A percentile compares a stretch with the other conserved stretches of the same genome.
Conservation (phyloP, 306 rosid genomes). For the Pachyrhizus erosus region DNA sequence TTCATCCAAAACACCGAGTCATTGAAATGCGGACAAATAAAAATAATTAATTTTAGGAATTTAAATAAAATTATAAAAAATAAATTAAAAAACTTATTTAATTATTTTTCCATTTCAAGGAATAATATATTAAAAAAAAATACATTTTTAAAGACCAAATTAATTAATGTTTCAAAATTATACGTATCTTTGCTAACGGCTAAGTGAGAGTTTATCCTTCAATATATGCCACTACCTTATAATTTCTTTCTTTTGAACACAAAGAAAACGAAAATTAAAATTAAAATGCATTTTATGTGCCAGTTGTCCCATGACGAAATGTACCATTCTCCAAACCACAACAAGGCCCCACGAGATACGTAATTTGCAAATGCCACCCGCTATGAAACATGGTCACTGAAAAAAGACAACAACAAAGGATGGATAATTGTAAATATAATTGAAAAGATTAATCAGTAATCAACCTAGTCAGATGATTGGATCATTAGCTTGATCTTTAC, state of each 20-base stretch:
- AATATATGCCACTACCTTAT: neutral
- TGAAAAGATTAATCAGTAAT: neutral
- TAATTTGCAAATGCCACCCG: slow-evolving; percentile 36
- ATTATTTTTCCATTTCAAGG: too few species aligned
- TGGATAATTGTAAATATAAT: neutral
- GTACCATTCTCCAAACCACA: slow-evolving; percentile 42
- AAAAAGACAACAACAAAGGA: neutral
- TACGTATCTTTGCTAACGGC: neutral
- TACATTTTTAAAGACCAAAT: too few species aligned
- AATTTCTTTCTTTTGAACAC: neutral
- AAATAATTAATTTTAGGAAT: too few species aligned
- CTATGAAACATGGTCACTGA: neutral
- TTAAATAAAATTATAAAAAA: too few species aligned
- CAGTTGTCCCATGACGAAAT: slow-evolving; percentile 34
- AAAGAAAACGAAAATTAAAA: neutral
- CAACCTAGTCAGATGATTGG: neutral
- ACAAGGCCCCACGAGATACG: slow-evolving; percentile 7
- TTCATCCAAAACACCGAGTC: too few species aligned
- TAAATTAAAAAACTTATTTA: too few species aligned
- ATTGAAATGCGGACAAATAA: too few species aligned
- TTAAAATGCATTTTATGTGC: neutral
- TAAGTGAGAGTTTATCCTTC: neutral
- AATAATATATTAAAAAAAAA: too few species aligned
- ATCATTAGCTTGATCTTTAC: neutral
- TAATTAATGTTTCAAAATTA: neutral